phyloP scores from a whole-genome alignment of 225 moss, liverwort and hornwort species.

The Pseudoscleropodium purum region DNA sequence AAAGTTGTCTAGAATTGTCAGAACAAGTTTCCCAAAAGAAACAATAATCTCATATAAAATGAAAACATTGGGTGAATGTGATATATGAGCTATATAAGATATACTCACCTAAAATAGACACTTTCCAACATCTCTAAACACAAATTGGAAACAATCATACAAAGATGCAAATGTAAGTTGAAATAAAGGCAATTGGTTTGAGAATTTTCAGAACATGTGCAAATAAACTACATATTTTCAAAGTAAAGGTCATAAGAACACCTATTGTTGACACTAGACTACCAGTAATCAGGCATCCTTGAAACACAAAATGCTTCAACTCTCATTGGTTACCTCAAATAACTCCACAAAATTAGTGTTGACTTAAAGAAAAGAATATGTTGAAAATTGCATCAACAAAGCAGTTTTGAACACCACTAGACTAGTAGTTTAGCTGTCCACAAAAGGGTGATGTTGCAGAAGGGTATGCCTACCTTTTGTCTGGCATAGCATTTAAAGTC shows the following conservation, averaged over 20 bases:
- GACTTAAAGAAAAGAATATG: neutral
- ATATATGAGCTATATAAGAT: neutral
- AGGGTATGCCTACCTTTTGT: neutral
- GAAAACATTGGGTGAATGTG: neutral
- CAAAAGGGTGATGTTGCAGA: neutral
- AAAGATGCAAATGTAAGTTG: neutral
- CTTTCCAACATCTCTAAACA: neutral
- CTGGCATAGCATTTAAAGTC: neutral
- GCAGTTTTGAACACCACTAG: neutral
- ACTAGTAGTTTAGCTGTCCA: neutral
- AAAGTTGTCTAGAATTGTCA: no score
- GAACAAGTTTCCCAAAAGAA: no score
- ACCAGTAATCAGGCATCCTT: neutral
- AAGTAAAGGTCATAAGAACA: neutral
- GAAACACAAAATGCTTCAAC: neutral
- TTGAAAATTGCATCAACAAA: neutral
- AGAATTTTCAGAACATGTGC: neutral
- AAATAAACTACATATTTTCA: neutral
- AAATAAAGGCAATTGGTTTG: neutral
- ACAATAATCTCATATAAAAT: neutral
- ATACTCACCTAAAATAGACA: neutral
- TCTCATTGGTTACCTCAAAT: neutral
- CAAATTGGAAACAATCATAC: neutral
- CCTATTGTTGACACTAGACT: neutral
- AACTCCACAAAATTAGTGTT: neutral